Conservation (phyloP, 1,284 basidiomycete species). For the Bjerkandera adusta region DNA sequence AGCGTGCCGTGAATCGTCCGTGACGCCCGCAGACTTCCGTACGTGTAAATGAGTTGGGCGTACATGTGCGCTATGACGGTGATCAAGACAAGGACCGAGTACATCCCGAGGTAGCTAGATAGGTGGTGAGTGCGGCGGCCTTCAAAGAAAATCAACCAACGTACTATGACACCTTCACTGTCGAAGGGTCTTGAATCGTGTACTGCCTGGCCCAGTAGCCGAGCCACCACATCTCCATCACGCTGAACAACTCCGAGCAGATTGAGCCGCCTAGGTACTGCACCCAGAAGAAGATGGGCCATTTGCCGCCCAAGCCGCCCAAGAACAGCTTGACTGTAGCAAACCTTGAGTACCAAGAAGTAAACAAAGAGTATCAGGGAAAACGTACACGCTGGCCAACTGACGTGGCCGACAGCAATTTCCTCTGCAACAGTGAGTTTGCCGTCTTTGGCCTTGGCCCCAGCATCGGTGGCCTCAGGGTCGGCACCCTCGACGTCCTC, state of each 20-base stretch:
- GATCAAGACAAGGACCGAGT: constrained; percentile 1
- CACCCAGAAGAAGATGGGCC: constrained; percentile 33
- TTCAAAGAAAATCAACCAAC: constrained; percentile 10
- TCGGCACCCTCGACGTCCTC: constrained; percentile 18
- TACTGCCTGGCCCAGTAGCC: constrained; percentile 27
- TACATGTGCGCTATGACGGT: neutral
- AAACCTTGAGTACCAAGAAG: constrained; percentile 8
- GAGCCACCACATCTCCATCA: constrained; percentile 24
- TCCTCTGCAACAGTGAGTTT: constrained; percentile 60
- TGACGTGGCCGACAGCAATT: constrained; percentile 54
- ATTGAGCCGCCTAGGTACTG: constrained; percentile 23
- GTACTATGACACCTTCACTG: constrained; percentile 30
- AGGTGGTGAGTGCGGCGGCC: neutral
- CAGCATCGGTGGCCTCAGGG: constrained; percentile 19
- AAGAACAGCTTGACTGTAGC: constrained; percentile 28
- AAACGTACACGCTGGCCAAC: constrained; percentile 39
- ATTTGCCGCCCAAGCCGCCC: constrained; percentile 28
- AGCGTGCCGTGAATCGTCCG: constrained; percentile 53
- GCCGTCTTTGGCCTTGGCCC: constrained; percentile 31
- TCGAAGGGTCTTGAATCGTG: constrained; percentile 26
- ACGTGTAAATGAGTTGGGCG: constrained; percentile 19
- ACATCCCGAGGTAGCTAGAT: constrained; percentile 12
- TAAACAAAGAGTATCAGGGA: neutral
- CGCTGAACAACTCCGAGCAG: constrained; percentile 21
- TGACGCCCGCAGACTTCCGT: constrained; percentile 48